Evolutionary conservation across 2,329 filamentous ascomycete genomes (phyloP).

Genomic region (Dactylellina haptotyla): DNA sequence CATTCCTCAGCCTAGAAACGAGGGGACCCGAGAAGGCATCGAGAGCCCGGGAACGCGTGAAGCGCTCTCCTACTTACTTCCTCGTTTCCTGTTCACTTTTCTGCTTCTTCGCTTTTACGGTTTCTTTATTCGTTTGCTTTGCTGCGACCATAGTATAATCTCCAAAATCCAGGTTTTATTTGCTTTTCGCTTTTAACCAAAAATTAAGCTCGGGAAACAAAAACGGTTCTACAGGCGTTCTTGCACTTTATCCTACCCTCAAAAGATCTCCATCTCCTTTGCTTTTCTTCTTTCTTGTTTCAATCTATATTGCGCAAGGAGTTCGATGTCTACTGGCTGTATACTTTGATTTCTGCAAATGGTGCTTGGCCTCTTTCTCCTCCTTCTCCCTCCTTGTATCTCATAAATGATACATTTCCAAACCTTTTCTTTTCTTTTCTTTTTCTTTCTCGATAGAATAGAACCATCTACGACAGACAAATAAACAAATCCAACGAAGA

Average conservation of each 20-base stretch:
- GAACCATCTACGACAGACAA: not conserved
- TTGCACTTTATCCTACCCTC: constrained; percentile 6
- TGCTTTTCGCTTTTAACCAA: constrained; percentile 24
- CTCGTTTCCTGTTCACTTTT: not conserved
- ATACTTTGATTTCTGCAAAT: not conserved
- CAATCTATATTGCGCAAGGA: not conserved
- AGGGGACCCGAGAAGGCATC: not conserved
- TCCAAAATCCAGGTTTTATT: constrained; percentile 37
- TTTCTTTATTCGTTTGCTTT: constrained; percentile 16
- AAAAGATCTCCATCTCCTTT: constrained; percentile 1
- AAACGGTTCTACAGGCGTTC: constrained; percentile 40
- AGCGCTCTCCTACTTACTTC: not conserved
- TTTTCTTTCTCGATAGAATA: not conserved
- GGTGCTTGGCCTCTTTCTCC: not conserved
- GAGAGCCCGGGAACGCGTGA: no score
- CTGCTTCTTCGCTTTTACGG: not conserved
- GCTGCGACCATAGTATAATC: constrained; percentile 41
- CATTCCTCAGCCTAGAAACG: not conserved
- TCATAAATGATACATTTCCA: not conserved
- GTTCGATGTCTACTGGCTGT: constrained; percentile 2
- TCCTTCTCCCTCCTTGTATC: not conserved
- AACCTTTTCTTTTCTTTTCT: not conserved
- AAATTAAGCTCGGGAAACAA: constrained; percentile 23
- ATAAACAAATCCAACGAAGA: not conserved
- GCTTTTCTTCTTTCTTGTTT: no score